These are phyloP conservation scores for Amanita fuliginea DNA, from an alignment of 768 basidiomycete genomes.

Conservation along the genomic window DNA sequence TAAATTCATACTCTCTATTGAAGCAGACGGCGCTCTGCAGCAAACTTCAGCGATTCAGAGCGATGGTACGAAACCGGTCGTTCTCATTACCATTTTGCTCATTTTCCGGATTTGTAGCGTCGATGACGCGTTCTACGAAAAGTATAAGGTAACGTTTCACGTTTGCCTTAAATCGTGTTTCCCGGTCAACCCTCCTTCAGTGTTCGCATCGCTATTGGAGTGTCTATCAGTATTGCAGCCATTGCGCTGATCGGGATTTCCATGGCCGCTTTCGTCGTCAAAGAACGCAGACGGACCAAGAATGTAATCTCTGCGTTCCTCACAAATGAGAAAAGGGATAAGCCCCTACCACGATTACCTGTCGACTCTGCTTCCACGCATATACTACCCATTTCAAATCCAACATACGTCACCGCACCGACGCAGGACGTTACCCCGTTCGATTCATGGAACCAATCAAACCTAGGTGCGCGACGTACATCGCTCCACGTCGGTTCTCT, in stretches of 20 bases:
- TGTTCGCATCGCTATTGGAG: constrained; percentile 28
- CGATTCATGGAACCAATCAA: not conserved
- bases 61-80: not conserved
- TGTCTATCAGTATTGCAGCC: constrained; percentile 28
- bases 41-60: not conserved
- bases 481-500: constrained; percentile 23
- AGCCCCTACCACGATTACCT: not conserved
- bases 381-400: not conserved
- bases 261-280: constrained; percentile 31
- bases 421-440: not conserved
- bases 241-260: constrained; percentile 26
- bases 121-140: not conserved
- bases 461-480: not conserved
- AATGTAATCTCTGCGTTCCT: not conserved
- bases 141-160: not conserved
- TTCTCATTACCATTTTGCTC: not conserved
- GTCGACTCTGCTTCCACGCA: not conserved
- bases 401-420: not conserved
- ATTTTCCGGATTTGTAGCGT: constrained; percentile 1
- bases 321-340: not conserved
- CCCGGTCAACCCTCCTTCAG: not conserved
- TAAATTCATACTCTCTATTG: not conserved
- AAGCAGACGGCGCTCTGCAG: not conserved
- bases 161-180: not conserved
- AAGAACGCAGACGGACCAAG: constrained; percentile 16